Conservation (phyloP, 176 grass and related monocot genomes). For the Carex pumila region DNA sequence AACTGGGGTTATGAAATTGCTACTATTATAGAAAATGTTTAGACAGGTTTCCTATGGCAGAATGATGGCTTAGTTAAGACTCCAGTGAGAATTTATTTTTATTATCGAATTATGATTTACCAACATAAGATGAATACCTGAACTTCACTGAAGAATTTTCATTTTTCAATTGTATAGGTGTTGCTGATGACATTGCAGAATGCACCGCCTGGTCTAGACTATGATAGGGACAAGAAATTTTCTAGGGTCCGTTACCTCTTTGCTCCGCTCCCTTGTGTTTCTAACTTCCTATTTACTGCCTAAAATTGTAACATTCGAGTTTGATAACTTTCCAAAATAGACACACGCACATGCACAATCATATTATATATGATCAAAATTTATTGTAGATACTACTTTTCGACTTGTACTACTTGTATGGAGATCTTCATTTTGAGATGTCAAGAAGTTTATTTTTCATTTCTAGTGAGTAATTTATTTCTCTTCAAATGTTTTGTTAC, state of each 20-base stretch:
- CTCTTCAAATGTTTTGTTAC: conserved; percentile 23
- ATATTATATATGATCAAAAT: not conserved
- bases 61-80: not conserved
- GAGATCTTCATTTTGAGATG: not conserved
- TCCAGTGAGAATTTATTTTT: conserved; percentile 13
- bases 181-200: conserved; percentile 99
- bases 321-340: not conserved
- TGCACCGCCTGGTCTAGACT: conserved; percentile 91
- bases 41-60: not conserved
- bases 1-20: not conserved
- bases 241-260: conserved; percentile 59
- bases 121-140: conserved; percentile 11
- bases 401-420: not conserved
- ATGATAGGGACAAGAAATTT: conserved; percentile 91
- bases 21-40: not conserved
- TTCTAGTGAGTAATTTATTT: conserved; percentile 1
- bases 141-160: not conserved
- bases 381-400: not conserved
- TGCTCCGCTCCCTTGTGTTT: not conserved
- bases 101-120: conserved; percentile 2
- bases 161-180: conserved; percentile 44
- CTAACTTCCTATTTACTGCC: conserved; percentile 2
- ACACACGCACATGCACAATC: not conserved
- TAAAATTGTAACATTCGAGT: not conserved
- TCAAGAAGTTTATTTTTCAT: not conserved